Conservation (phyloP, 768 basidiomycete species). For the Mycena chlorophos region DNA sequence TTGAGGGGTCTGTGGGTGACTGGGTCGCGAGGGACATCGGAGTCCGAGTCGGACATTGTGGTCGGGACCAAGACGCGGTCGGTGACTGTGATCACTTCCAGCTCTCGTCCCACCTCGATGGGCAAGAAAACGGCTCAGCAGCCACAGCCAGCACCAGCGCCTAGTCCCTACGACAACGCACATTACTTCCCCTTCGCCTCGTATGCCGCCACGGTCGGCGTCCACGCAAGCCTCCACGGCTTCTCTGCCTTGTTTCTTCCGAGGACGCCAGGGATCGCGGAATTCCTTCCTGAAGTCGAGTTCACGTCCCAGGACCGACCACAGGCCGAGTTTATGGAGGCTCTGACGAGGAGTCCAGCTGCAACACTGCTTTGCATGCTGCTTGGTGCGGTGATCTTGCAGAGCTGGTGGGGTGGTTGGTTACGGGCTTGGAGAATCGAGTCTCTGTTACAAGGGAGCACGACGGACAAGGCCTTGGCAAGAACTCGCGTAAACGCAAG, state of each 20-base stretch:
- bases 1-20: constrained; percentile 14
- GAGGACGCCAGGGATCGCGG: constrained; percentile 49
- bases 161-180: neutral
- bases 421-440: constrained; percentile 59
- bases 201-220: constrained; percentile 67
- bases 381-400: constrained; percentile 52
- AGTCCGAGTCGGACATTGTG: constrained; percentile 18
- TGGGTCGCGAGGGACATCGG: constrained; percentile 15
- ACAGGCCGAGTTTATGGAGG: constrained; percentile 68
- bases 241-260: constrained; percentile 75
- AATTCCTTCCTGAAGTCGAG: constrained; percentile 34
- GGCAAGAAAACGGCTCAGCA: neutral
- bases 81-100: too few species aligned
- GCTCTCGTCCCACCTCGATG: neutral
- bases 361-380: constrained; percentile 59
- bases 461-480: constrained; percentile 45
- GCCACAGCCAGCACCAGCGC: neutral
- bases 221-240: constrained; percentile 63
- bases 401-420: constrained; percentile 75
- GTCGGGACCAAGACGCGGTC: too few species aligned
- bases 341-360: constrained; percentile 61
- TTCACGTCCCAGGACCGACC: constrained; percentile 57
- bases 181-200: constrained; percentile 50
- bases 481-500: constrained; percentile 39
- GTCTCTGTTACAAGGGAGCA: constrained; percentile 38